These are phyloP conservation scores for Globisporangium cylindrosporum DNA, from an alignment of 352 stramenopile genomes.

Conservation along the genomic window DNA sequence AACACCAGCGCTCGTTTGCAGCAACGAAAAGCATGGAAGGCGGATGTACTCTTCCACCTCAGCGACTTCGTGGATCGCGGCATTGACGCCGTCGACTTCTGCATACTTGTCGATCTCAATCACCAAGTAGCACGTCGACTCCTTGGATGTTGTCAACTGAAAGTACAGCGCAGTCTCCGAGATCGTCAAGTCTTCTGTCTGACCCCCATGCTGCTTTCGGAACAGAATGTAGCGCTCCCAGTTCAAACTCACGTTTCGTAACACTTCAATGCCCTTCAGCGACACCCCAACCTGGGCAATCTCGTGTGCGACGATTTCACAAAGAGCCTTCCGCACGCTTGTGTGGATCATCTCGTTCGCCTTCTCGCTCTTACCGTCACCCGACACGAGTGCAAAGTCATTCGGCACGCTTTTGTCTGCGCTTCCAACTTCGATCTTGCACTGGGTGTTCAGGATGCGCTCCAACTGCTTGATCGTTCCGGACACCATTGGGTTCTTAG, in stretches of 20 bases:
- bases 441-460: constrained; percentile 70
- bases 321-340: constrained; percentile 68
- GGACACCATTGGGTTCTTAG: constrained; percentile 58
- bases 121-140: constrained; percentile 81
- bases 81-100: constrained; percentile 60
- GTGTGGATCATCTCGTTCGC: constrained; percentile 67
- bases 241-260: constrained; percentile 76
- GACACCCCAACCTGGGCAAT: constrained; percentile 71
- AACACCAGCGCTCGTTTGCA: constrained; percentile 64
- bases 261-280: constrained; percentile 78
- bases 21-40: constrained; percentile 76
- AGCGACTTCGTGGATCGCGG: constrained; percentile 43
- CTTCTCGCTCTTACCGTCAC: constrained; percentile 71
- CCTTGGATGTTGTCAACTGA: constrained; percentile 78
- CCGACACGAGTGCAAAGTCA: constrained; percentile 70
- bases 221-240: constrained; percentile 87
- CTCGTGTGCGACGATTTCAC: constrained; percentile 83
- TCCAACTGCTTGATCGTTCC: constrained; percentile 60
- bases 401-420: constrained; percentile 39
- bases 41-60: constrained; percentile 69
- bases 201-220: constrained; percentile 72
- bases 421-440: constrained; percentile 69
- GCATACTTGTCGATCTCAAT: constrained; percentile 86
- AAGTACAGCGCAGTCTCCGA: constrained; percentile 82
- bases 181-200: constrained; percentile 79